Evolutionary conservation across 352 stramenopile genomes (phyloP).

Genomic region (Pythium inflatum): DNA sequence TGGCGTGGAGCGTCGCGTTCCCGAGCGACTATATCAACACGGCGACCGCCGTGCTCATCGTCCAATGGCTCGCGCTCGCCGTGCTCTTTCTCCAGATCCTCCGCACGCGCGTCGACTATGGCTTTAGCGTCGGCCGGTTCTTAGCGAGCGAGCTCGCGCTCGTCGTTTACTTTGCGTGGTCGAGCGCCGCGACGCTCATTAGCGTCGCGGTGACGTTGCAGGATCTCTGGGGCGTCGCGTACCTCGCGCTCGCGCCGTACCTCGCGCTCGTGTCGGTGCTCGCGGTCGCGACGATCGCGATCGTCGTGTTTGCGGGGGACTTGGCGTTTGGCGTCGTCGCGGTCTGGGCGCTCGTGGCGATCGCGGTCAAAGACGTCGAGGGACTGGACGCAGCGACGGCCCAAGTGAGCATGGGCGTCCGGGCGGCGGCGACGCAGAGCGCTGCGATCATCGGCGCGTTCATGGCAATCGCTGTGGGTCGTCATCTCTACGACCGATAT

Average conservation of each 20-base stretch:
- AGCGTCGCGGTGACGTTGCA: slow-evolving; percentile 67
- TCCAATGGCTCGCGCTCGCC: slow-evolving; percentile 69
- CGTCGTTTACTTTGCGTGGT: slow-evolving; percentile 78
- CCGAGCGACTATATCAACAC: slow-evolving; percentile 65
- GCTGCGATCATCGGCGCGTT: slow-evolving; percentile 63
- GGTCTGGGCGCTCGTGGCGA: slow-evolving; percentile 64
- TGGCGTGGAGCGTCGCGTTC: slow-evolving; percentile 75
- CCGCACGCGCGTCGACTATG: slow-evolving; percentile 40
- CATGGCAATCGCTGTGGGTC: slow-evolving; percentile 52
- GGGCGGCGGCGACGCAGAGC: slow-evolving; percentile 60
- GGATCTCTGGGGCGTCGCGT: slow-evolving; percentile 44
- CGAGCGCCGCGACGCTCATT: slow-evolving; percentile 69
- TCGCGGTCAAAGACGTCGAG: slow-evolving; percentile 57
- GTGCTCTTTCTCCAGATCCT: slow-evolving; percentile 63
- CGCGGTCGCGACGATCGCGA: slow-evolving; percentile 53
- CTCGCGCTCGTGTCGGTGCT: slow-evolving; percentile 61
- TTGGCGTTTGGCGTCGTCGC: slow-evolving; percentile 63
- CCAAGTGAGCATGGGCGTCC: slow-evolving; percentile 63
- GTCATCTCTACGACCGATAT: slow-evolving; percentile 23
- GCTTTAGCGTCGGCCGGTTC: slow-evolving; percentile 55
- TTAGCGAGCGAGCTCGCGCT: slow-evolving; percentile 65
- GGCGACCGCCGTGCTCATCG: slow-evolving; percentile 51
- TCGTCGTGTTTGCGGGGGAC: slow-evolving; percentile 61
- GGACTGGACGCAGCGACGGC: slow-evolving; percentile 44
- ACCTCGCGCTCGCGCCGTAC: slow-evolving; percentile 61